These are phyloP conservation scores for Sporobolomyces phaffii DNA, from an alignment of 768 basidiomycete genomes.

Conservation along the genomic window DNA sequence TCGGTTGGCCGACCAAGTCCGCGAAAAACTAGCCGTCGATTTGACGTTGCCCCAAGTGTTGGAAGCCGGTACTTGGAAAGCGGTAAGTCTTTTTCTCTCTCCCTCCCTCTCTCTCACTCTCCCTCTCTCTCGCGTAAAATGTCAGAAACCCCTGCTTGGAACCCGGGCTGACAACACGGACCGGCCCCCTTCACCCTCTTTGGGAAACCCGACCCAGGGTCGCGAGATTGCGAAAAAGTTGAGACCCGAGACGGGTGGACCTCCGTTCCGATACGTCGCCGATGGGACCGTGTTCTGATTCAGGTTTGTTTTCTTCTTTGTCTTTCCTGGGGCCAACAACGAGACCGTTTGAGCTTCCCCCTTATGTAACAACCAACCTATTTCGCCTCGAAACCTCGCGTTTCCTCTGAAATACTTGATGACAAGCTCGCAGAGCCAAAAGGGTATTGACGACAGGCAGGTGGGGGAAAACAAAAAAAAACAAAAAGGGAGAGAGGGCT, in stretches of 20 bases:
- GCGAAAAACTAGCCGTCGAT: slow-evolving; percentile 55
- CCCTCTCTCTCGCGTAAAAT: too few species aligned
- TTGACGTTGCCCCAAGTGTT: slow-evolving; percentile 79
- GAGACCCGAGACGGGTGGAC: slow-evolving; percentile 52
- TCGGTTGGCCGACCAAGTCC: slow-evolving; percentile 66
- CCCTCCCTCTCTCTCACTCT: not conserved
- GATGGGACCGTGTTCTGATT: slow-evolving; percentile 35
- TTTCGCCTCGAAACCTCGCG: too few species aligned
- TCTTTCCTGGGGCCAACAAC: too few species aligned
- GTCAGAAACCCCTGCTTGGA: not conserved
- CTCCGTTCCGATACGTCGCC: slow-evolving; percentile 37
- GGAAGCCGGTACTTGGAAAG: slow-evolving; percentile 95
- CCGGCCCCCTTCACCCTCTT: not conserved
- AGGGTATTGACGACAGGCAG: too few species aligned
- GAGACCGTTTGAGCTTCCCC: too few species aligned
- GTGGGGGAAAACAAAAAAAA: too few species aligned
- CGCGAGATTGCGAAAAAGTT: slow-evolving; percentile 79
- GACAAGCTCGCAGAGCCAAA: too few species aligned
- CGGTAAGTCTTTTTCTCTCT: slow-evolving; percentile 42
- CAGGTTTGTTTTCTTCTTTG: not conserved
- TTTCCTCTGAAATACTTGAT: too few species aligned
- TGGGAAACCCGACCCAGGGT: slow-evolving; percentile 53
- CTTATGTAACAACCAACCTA: too few species aligned
- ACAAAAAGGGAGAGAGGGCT: too few species aligned
- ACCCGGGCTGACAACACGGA: not conserved